Evolutionary conservation across 805 yeast species (phyloP).

Genomic region (Blastobotrys americana): DNA sequence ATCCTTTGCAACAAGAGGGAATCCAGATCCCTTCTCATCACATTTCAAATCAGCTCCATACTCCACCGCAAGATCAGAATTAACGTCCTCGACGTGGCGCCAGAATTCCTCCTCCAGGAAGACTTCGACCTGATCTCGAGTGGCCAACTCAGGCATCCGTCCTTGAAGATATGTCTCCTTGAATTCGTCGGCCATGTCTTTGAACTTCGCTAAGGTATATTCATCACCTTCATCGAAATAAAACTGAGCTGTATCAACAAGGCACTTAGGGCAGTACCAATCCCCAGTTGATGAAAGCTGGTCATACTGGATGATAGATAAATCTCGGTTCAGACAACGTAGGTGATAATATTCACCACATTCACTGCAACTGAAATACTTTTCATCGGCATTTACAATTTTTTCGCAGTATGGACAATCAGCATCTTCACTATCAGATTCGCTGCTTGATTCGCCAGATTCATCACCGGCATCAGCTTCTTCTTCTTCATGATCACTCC

Average conservation of each 20-base stretch:
- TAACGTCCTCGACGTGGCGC: conserved; percentile 28
- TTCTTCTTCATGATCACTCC: conserved; percentile 5
- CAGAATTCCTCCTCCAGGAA: conserved; percentile 32
- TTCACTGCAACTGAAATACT: conserved; percentile 48
- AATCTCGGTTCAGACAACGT: conserved; percentile 55
- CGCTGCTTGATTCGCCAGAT: background rate
- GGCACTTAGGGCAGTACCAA: conserved; percentile 80
- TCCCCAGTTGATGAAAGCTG: conserved; percentile 29
- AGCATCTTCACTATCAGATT: conserved; percentile 3
- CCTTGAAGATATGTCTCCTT: conserved; percentile 36
- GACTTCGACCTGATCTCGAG: conserved; percentile 13
- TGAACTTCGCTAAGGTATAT: conserved; percentile 56
- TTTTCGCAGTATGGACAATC: background rate
- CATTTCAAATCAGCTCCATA: conserved; percentile 36
- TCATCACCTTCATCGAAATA: conserved; percentile 69
- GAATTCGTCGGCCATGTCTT: conserved; percentile 46
- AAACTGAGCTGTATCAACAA: conserved; percentile 80
- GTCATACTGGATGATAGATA: conserved; percentile 41
- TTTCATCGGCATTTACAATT: background rate
- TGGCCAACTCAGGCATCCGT: conserved; percentile 8
- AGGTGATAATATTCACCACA: conserved; percentile 67
- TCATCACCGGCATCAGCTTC: conserved; percentile 5
- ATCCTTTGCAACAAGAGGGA: conserved; percentile 27
- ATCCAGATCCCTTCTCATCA: conserved; percentile 33
- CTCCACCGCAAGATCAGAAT: conserved; percentile 31